Evolutionary conservation across 257 asterid genomes (phyloP), one percentile per base, ranked within the genome.

Genomic region (Henckelia pumila): DNA sequence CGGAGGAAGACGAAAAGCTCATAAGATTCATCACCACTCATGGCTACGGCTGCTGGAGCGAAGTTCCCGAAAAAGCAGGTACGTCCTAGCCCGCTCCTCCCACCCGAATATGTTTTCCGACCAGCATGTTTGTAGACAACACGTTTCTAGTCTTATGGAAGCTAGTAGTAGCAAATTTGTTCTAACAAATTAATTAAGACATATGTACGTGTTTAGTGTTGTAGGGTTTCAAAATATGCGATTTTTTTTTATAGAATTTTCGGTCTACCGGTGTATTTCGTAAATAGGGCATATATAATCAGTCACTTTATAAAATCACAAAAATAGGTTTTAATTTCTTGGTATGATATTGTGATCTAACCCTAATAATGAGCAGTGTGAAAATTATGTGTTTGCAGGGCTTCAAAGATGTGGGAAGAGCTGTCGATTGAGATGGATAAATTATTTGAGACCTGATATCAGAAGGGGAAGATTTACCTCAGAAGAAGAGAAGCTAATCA

Each of bases 1-100:
- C 98, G 0, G 98, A 91, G 62, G 98, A 92, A 40, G 98, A 92
- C 76, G 98, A 89, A 61, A 92, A 92, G 80, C 89, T 89, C 25
- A 77, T 86, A 21, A 70, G 88, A 65, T 89, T 82, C 63, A 92
- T 92, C 67, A 83, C 97, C 2, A 79, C 87, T 59, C 92, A 92
- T 73, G 98, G 98, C 63, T 88, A 92, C 76, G 97, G 98, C 57
- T 92, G 96, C 68, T 92, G 98, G 98, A 92, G 98, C 69, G 98
- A 92, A 83, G 97, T 92, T 44, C 98, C 98, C 0, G 92, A 92
- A 20, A 92, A 86, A 92, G 98, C 98, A 70, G 98, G 98, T 92
- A 65, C 53, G 26, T 23, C 26, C 49, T 7, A 30, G 20, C 30
- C 17, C 5, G 30, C 0, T 28, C 30, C 30, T 28, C 30, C 21